phyloP scores from a whole-genome alignment of 192 early-diverging fungal species.

The Thamnidium elegans region DNA sequence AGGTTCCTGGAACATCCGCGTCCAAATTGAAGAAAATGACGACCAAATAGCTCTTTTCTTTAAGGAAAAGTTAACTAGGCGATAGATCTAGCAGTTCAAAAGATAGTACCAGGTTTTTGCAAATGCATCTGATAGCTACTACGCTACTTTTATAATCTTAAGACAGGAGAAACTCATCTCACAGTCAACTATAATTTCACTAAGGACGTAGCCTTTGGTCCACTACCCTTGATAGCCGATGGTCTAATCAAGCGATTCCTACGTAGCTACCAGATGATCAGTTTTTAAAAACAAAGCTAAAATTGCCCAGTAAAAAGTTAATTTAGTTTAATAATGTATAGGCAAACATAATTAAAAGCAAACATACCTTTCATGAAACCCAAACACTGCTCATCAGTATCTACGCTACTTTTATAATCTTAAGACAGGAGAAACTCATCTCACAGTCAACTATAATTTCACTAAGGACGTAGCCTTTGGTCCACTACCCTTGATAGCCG shows the following conservation, averaged over 20 bases:
- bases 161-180: slow-evolving; percentile 17
- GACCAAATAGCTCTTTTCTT: slow-evolving; percentile 6
- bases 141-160: slow-evolving; percentile 18
- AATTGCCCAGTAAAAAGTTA: background rate
- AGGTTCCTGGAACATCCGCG: no score
- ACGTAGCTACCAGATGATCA: background rate
- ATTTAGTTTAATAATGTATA: no score
- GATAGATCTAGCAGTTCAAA: slow-evolving; percentile 3
- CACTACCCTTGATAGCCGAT: slow-evolving; percentile 13
- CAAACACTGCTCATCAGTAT: no score
- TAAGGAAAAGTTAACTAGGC: slow-evolving; percentile 8
- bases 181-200: slow-evolving; percentile 20
- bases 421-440: slow-evolving; percentile 9
- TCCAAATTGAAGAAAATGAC: slow-evolving; percentile 1
- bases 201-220: slow-evolving; percentile 13
- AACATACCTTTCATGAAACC: no score
- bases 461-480: slow-evolving; percentile 8
- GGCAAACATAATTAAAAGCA: no score
- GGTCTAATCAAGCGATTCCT: slow-evolving; percentile 11
- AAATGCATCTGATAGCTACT: slow-evolving; percentile 13
- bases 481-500: slow-evolving; percentile 11
- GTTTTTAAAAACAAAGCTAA: background rate
- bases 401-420: slow-evolving; percentile 16
- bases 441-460: slow-evolving; percentile 15
- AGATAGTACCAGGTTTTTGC: slow-evolving; percentile 14